These are phyloP conservation scores for Diaporthe vaccinii DNA, from an alignment of 2,329 filamentous ascomycete species.

Conservation along the genomic window DNA sequence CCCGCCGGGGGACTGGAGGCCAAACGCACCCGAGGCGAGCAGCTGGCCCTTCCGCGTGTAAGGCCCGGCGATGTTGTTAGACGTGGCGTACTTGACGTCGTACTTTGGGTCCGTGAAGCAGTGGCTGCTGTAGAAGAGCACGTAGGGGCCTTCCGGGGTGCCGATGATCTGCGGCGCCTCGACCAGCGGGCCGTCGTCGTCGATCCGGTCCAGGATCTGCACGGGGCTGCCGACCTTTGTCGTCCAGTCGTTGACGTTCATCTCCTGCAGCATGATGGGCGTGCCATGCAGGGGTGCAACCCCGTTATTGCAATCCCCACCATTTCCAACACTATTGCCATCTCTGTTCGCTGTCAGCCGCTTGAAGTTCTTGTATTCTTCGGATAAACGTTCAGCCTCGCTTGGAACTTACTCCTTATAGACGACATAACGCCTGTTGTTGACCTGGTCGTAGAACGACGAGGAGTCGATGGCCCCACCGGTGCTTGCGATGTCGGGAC, in stretches of 20 bases:
- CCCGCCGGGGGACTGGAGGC: conserved; percentile 38
- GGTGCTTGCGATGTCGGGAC: conserved; percentile 58
- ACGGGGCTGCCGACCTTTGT: conserved; percentile 64
- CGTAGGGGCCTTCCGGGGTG: conserved; percentile 62
- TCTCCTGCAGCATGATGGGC: conserved; percentile 69
- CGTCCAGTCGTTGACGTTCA: conserved; percentile 64
- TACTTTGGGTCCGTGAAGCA: conserved; percentile 69
- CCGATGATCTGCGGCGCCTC: conserved; percentile 71
- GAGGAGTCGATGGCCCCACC: conserved; percentile 75
- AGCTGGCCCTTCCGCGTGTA: conserved; percentile 37
- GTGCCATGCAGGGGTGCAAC: conserved; percentile 59
- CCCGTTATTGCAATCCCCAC: conserved; percentile 60
- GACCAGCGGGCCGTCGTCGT: conserved; percentile 66
- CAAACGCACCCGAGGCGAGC: conserved; percentile 30
- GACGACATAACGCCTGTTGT: conserved; percentile 68
- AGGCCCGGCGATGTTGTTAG: conserved; percentile 37
- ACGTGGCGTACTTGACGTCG: conserved; percentile 70
- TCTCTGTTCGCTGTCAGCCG: conserved; percentile 57
- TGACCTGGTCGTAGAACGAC: conserved; percentile 67
- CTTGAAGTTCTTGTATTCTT: background rate
- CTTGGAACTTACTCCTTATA: conserved; percentile 62
- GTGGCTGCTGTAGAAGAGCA: conserved; percentile 74
- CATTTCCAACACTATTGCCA: conserved; percentile 65
- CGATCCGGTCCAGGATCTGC: conserved; percentile 59
- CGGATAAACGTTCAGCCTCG: background rate